Conservation (phyloP, 257 asterid species). For the Paraleonurus japonicus region DNA sequence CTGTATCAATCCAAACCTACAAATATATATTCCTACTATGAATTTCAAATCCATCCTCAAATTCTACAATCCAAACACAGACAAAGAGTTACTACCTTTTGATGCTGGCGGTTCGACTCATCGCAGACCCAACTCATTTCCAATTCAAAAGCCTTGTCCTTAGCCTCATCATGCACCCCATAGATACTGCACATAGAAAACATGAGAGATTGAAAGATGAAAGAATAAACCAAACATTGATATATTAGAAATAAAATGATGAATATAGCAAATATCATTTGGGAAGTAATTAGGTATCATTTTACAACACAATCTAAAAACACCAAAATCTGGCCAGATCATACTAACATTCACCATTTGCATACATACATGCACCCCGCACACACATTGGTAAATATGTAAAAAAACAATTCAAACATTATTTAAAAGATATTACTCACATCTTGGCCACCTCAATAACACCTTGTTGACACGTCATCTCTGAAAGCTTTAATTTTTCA, state of each 20-base stretch:
- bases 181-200: slow-evolving; percentile 49
- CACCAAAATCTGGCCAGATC: neutral
- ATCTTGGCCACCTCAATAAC: slow-evolving; percentile 93
- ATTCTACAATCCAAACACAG: neutral
- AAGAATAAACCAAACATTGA: neutral
- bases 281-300: neutral
- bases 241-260: neutral
- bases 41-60: neutral
- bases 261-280: neutral
- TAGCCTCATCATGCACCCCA: slow-evolving; percentile 90
- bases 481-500: slow-evolving; percentile 92
- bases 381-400: neutral
- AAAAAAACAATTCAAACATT: neutral
- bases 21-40: neutral
- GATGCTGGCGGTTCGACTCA: slow-evolving; percentile 79
- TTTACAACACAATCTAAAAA: neutral
- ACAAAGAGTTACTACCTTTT: slow-evolving; percentile 43
- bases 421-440: slow-evolving; percentile 45
- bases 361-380: neutral
- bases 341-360: neutral
- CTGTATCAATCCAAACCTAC: neutral
- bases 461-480: slow-evolving; percentile 91
- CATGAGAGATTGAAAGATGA: neutral
- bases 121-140: slow-evolving; percentile 94
- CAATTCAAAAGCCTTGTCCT: slow-evolving; percentile 87